A percentile compares a stretch with the other conserved stretches of the same genome.
Conservation (phyloP, 1,284 basidiomycete genomes). For the Ustilago hordei region DNA sequence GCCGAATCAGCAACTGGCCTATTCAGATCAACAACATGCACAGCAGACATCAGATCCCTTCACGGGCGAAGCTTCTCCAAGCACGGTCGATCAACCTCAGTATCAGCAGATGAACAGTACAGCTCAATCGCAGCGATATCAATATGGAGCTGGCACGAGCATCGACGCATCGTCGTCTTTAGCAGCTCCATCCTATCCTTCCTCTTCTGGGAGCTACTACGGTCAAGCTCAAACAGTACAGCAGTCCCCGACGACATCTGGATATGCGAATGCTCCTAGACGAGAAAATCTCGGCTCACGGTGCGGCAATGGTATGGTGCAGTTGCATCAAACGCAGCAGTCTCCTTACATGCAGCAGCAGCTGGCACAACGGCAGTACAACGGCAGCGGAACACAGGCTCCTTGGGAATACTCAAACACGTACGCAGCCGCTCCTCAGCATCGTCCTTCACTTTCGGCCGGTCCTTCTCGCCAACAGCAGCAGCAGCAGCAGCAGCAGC, state of each 20-base stretch:
- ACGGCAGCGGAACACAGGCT: background rate
- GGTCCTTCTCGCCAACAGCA: conserved; percentile 17
- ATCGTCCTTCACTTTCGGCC: conserved; percentile 6
- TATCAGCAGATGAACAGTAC: conserved; percentile 6
- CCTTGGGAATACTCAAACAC: conserved; percentile 9
- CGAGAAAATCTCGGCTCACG: conserved; percentile 2
- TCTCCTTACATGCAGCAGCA: conserved; percentile 11
- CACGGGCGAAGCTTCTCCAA: background rate
- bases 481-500: conserved; percentile 23
- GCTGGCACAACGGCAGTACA: conserved; percentile 16
- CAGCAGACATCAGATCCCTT: conserved; percentile 16
- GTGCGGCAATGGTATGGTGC: conserved; percentile 2
- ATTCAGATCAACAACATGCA: conserved; percentile 16
- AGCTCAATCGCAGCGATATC: conserved; percentile 7
- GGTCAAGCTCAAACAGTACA: conserved; percentile 1
- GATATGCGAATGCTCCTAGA: background rate
- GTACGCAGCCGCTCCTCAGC: conserved; percentile 8
- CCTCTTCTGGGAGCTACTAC: background rate
- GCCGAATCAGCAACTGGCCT: background rate
- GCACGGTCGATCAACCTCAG: conserved; percentile 2
- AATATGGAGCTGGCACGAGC: conserved; percentile 9
- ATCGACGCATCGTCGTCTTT: background rate
- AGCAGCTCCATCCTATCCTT: background rate
- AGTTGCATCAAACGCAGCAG: conserved; percentile 7
- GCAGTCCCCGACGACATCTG: conserved; percentile 7